Base-by-base conservation (phyloP, 371 early-diverging fungal genomes). In the Haplosporangium sp. region DNA sequence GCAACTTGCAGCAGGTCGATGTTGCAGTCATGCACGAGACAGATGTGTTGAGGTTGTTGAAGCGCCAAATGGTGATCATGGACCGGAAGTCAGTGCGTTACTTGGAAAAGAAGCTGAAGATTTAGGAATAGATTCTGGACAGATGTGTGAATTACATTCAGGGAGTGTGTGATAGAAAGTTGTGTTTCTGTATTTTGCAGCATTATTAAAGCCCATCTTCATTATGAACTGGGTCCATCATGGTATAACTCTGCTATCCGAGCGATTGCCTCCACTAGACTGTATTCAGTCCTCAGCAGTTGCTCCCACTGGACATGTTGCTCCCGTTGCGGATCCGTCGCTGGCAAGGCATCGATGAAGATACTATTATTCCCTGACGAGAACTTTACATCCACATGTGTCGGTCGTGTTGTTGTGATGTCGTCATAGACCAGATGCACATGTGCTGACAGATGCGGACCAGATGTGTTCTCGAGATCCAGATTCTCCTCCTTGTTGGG, bases 1-100 rank as follows among this genome's bases (percentile, higher is more conserved):
- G 90, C 59, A 93, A 93, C 73, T 77, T 95, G 63, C 87, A 85
- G 46, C 83, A 84, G 29, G 88, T 91, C 48, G 88, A 89, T 63
- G 83, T 90, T 12, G 84, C 92, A 65, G 73, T 87, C 52, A 89
- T 91, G 14, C 84, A 86, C 53, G 92, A 93, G 56, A 86, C 92
- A 5, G 94, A 96, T 63, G 95, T 96, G 13, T 83, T 87, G 65
- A 90, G 94, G 58, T 74, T 95, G 54, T 67, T 96, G 72, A 90
- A 92, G 60, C 89, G 90, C 62, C 91, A 96, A 70, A 83, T 87
- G 51, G 80, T 96, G 14, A 85, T 95, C 29, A 80, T 95, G 64
- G 96, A 96, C 41, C 59, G 62, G 23, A 50, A 71, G 20, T 71
- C 79, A 0, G 69, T 77, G 5, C 68, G 79, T 37, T 77, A 77